Evolutionary conservation across 2,329 filamentous ascomycete genomes (phyloP).

Genomic region (Beauveria australis): DNA sequence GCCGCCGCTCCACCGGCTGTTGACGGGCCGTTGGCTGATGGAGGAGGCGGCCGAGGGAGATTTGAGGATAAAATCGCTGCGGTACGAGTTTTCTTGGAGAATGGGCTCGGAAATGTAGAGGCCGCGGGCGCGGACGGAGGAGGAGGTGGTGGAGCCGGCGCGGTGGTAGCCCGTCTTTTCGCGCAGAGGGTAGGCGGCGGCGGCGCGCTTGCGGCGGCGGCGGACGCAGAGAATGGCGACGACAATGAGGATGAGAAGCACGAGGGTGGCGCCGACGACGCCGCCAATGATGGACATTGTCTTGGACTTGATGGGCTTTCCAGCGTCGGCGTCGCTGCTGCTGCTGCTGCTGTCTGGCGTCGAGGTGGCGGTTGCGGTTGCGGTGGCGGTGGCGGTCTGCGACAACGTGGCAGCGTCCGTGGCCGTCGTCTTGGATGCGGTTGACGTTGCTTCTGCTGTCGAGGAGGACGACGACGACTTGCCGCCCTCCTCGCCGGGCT

Average conservation of each 20-base stretch:
- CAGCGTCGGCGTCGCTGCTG: background rate
- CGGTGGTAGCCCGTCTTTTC: constrained; percentile 11
- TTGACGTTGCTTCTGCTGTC: no score
- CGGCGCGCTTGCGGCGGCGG: constrained; percentile 12
- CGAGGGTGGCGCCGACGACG: constrained; percentile 4
- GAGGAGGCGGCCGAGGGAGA: constrained; percentile 15
- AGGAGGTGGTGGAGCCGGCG: constrained; percentile 13
- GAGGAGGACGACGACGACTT: no score
- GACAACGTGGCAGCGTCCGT: no score
- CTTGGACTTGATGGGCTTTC: background rate
- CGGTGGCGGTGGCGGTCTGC: constrained; percentile 34
- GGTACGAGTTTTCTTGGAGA: constrained; percentile 32
- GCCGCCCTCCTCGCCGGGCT: constrained; percentile 16
- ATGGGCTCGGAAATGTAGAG: constrained; percentile 51
- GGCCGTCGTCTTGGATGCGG: no score
- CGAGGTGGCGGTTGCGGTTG: constrained; percentile 15
- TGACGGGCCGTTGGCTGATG: constrained; percentile 12
- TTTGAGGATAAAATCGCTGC: constrained; percentile 47
- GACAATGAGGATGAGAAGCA: constrained; percentile 7
- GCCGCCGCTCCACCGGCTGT: constrained; percentile 12
- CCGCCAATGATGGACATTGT: constrained; percentile 11
- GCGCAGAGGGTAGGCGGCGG: constrained; percentile 15
- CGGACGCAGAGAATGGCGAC: constrained; percentile 15
- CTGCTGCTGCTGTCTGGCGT: background rate
- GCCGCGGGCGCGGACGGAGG: background rate